Conservation (phyloP, 371 early-diverging fungal genomes). For the Haplosporangium sp. region DNA sequence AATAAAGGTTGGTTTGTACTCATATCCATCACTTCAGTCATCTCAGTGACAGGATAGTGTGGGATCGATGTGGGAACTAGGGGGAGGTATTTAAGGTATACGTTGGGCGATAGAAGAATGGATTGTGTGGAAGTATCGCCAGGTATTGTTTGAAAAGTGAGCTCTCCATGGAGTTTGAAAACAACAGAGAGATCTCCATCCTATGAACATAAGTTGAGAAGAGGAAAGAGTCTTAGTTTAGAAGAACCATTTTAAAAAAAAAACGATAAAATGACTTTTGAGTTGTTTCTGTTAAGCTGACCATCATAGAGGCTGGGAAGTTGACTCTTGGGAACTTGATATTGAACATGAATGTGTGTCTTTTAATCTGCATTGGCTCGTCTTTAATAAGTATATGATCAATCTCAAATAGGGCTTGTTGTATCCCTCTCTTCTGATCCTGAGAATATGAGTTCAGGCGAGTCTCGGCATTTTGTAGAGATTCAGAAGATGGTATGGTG, state of each 20-base stretch:
- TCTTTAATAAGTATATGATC: conserved; percentile 40
- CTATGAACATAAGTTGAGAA: conserved; percentile 11
- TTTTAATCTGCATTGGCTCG: conserved; percentile 29
- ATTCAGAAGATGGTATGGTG: conserved; percentile 19
- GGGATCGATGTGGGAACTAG: conserved; percentile 45
- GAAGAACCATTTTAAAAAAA: background rate
- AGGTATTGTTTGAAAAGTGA: conserved; percentile 33
- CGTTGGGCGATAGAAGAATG: conserved; percentile 16
- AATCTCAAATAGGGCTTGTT: conserved; percentile 35
- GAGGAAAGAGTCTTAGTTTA: background rate
- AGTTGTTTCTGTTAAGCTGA: conserved; percentile 8
- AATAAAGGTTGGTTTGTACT: conserved; percentile 16
- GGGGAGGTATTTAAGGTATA: conserved; percentile 47
- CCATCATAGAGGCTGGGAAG: conserved; percentile 44
- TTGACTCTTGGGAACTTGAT: conserved; percentile 51
- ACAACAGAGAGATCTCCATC: conserved; percentile 38
- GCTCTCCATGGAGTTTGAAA: conserved; percentile 32
- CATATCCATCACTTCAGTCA: conserved; percentile 40
- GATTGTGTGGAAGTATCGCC: conserved; percentile 18
- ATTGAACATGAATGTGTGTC: conserved; percentile 51
- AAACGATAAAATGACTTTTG: background rate
- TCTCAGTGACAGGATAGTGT: conserved; percentile 42
- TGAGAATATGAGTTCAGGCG: conserved; percentile 22
- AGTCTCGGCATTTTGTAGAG: background rate
- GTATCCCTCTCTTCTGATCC: background rate